Conservation (phyloP, 208 protist genomes). For the Leishmania major region DNA sequence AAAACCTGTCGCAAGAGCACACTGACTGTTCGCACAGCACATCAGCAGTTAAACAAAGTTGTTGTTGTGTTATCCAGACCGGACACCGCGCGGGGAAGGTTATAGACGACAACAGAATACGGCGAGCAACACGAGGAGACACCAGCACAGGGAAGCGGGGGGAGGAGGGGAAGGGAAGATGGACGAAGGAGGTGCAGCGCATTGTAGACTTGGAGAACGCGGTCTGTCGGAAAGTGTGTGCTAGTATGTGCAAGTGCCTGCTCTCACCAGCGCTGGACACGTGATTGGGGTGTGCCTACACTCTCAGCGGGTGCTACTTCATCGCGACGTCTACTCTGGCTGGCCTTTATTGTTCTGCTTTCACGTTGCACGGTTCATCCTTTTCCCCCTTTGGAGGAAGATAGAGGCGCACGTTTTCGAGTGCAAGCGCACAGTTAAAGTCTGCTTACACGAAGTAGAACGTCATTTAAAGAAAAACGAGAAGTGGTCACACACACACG, state of each 20-base stretch:
- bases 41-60: not conserved
- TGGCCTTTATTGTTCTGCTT: not conserved
- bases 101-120: not conserved
- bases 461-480: slow-evolving; percentile 1
- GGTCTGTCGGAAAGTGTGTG: not conserved
- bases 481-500: not conserved
- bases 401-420: not conserved
- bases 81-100: not conserved
- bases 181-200: not conserved
- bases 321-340: too few relatives aligned
- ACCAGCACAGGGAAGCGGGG: not conserved
- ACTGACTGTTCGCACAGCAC: not conserved
- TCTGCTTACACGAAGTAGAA: slow-evolving; percentile 5
- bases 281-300: not conserved
- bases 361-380: not conserved
- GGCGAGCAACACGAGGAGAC: not conserved
- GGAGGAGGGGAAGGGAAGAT: not conserved
- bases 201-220: too few relatives aligned
- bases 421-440: not conserved
- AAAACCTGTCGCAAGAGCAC: not conserved
- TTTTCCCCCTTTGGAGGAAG: not conserved
- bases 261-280: not conserved
- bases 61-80: not conserved
- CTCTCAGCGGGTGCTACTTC: not conserved
- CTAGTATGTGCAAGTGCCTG: not conserved